These are phyloP conservation scores for Leccinum obscurum DNA, from an alignment of 768 basidiomycete species.

Conservation along the genomic window DNA sequence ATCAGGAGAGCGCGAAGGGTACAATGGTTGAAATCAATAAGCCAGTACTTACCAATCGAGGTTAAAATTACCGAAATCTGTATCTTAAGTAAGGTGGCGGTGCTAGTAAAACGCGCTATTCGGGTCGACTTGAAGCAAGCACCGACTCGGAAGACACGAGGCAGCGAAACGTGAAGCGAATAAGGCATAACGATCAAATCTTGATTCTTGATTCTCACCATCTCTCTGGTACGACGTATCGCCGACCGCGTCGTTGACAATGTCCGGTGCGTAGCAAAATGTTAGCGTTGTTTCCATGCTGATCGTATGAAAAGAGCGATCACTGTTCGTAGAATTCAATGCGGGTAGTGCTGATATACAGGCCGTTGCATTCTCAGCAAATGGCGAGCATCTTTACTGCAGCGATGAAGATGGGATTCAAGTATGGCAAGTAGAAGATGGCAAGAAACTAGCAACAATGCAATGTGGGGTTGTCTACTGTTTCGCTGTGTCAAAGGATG, in stretches of 20 bases:
- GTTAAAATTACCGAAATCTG: no score
- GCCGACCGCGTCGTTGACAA: background rate
- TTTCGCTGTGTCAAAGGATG: background rate
- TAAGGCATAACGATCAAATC: background rate
- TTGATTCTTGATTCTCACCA: background rate
- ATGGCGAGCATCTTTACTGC: background rate
- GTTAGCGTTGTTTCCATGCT: background rate
- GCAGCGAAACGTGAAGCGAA: background rate
- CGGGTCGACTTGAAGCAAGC: background rate
- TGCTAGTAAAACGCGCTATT: no score
- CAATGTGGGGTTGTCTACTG: background rate
- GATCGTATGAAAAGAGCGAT: background rate
- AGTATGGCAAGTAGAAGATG: background rate
- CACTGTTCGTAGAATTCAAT: background rate
- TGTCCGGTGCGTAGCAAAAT: background rate
- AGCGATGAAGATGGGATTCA: background rate
- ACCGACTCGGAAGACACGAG: background rate
- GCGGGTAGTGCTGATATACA: background rate
- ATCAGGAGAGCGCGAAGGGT: conserved; percentile 49
- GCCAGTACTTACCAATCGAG: no score
- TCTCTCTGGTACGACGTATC: background rate
- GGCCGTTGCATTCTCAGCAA: background rate
- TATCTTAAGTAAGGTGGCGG: no score
- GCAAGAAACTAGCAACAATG: background rate
- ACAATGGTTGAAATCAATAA: conserved; percentile 53